Evolutionary conservation across 257 asterid species (phyloP).

Genomic region (Solanum arcanum): DNA sequence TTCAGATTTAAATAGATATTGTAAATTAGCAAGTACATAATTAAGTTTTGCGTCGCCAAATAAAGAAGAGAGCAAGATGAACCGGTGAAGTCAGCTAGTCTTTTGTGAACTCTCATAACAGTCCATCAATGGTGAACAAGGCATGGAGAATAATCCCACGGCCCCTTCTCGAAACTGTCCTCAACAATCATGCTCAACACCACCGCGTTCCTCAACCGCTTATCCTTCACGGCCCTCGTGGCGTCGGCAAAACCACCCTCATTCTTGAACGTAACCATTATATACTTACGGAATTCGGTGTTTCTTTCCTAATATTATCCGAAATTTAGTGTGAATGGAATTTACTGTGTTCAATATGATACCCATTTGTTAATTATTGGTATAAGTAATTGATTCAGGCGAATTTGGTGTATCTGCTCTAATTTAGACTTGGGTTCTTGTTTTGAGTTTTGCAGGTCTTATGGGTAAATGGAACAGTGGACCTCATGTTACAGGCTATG

Average conservation of each 20-base stretch:
- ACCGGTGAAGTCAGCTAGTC: too few relatives aligned
- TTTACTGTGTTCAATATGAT: neutral
- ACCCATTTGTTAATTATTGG: neutral
- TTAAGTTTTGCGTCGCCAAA: too few relatives aligned
- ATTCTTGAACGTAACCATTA: constrained; percentile 54
- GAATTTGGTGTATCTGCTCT: neutral
- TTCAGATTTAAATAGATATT: too few relatives aligned
- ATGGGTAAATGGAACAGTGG: constrained; percentile 79
- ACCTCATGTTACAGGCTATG: constrained; percentile 83
- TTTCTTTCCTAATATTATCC: too few relatives aligned
- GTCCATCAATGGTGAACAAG: constrained; percentile 37
- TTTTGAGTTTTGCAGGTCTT: constrained; percentile 39
- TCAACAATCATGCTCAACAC: constrained; percentile 87
- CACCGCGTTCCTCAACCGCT: constrained; percentile 92
- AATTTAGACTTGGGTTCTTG: neutral
- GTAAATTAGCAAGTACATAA: too few relatives aligned
- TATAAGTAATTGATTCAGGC: neutral
- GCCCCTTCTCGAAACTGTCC: constrained; percentile 74
- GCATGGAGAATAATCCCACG: constrained; percentile 89
- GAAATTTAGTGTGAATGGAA: neutral
- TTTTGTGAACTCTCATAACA: neutral
- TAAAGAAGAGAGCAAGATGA: too few relatives aligned
- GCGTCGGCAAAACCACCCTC: constrained; percentile 95
- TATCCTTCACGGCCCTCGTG: constrained; percentile 96
- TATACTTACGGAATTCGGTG: too few relatives aligned